These are phyloP conservation scores for Fusarium falciforme DNA, from an alignment of 2,329 filamentous ascomycete genomes.

Conservation along the genomic window DNA sequence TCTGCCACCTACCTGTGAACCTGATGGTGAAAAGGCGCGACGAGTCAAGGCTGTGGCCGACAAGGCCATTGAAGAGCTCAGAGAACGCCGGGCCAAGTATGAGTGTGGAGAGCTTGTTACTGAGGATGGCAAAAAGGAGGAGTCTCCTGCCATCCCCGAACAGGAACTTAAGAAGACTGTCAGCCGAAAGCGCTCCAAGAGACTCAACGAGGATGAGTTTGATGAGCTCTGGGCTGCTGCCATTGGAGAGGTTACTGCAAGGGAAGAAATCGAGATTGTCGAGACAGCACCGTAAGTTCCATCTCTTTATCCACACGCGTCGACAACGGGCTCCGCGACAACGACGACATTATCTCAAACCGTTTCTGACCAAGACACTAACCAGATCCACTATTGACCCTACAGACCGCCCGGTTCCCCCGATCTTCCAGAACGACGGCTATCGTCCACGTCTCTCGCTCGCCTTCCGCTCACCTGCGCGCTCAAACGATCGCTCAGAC, in stretches of 20 bases:
- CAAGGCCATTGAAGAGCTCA: constrained; percentile 85
- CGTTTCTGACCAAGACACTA: constrained; percentile 76
- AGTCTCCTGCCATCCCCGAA: constrained; percentile 71
- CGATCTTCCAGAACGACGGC: constrained; percentile 69
- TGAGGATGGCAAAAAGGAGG: constrained; percentile 68
- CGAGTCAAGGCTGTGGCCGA: constrained; percentile 90
- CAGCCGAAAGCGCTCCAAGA: constrained; percentile 79
- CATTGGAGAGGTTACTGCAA: constrained; percentile 74
- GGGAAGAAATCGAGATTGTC: constrained; percentile 69
- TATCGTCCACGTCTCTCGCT: constrained; percentile 91
- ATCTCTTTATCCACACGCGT: constrained; percentile 27
- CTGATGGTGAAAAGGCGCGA: constrained; percentile 91
- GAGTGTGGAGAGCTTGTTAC: constrained; percentile 84
- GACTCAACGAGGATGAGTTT: constrained; percentile 88
- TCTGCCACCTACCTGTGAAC: constrained; percentile 90
- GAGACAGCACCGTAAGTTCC: constrained; percentile 64
- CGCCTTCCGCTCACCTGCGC: constrained; percentile 87
- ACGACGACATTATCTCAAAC: constrained; percentile 42
- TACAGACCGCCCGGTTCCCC: constrained; percentile 77
- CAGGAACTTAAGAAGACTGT: constrained; percentile 83
- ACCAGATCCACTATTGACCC: constrained; percentile 81
- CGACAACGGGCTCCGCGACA: constrained; percentile 28
- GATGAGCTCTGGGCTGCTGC: constrained; percentile 86
- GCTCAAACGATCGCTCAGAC: constrained; percentile 80
- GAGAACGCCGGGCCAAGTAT: constrained; percentile 86